Percentiles rank a stretch among this genome's conserved stretches.
Conservation (phyloP, 176 grass and related monocot species). For the Phyllostachys edulis region DNA sequence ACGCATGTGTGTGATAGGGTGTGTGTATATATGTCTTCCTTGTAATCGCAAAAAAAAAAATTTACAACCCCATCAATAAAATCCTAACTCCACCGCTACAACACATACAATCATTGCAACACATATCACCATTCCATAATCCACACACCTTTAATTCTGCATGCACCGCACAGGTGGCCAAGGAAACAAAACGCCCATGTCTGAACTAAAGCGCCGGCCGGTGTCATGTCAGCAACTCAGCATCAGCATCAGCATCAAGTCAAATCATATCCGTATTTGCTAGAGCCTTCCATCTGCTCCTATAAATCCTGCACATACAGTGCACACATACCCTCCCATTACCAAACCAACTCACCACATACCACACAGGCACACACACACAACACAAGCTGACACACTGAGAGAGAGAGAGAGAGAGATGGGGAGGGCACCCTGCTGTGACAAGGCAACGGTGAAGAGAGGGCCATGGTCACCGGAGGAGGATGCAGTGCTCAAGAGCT, state of each 20-base stretch:
- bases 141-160: background rate
- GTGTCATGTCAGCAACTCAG: conserved; percentile 31
- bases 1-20: no score
- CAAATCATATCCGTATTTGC: conserved; percentile 49
- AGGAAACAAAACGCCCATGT: conserved; percentile 32
- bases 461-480: conserved; percentile 91
- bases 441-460: conserved; percentile 88
- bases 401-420: background rate
- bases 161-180: conserved; percentile 19
- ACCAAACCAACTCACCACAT: conserved; percentile 32
- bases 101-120: no score
- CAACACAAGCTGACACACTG: background rate
- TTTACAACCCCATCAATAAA: no score
- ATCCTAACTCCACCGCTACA: no score
- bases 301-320: conserved; percentile 44
- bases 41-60: no score
- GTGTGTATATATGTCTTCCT: no score
- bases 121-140: background rate
- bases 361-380: background rate
- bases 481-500: conserved; percentile 81
- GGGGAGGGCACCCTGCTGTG: conserved; percentile 89
- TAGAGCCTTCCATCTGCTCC: conserved; percentile 24
- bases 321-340: conserved; percentile 26
- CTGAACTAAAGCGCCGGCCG: conserved; percentile 30
- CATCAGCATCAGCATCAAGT: conserved; percentile 56